phyloP scores from a whole-genome alignment of 1,284 basidiomycete species.

The Volvariella volvacea region DNA sequence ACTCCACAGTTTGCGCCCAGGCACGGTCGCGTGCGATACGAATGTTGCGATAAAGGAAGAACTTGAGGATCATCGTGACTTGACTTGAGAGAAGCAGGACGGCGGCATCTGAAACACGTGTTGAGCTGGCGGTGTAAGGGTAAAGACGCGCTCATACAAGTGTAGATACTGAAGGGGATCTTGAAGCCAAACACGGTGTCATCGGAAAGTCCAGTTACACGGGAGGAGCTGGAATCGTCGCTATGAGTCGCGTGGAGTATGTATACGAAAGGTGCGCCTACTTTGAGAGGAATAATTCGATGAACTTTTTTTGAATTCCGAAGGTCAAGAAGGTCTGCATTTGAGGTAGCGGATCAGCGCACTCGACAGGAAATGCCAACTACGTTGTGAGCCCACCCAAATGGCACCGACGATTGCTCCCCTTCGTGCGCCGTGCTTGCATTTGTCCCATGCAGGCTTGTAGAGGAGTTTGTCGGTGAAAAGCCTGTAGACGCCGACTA shows the following conservation, averaged over 20 bases:
- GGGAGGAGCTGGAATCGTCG: conserved; percentile 41
- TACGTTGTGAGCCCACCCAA: conserved; percentile 46
- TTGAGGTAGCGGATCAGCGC: background rate
- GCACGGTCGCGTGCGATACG: conserved; percentile 69
- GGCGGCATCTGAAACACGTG: conserved; percentile 53
- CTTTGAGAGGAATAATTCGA: conserved; percentile 57
- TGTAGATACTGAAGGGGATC: conserved; percentile 59
- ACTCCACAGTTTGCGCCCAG: conserved; percentile 76
- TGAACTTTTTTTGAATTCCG: conserved; percentile 55
- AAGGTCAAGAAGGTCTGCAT: conserved; percentile 55
- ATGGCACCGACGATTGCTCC: conserved; percentile 54
- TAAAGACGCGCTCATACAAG: conserved; percentile 41
- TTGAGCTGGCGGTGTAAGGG: background rate
- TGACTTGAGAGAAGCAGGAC: conserved; percentile 69
- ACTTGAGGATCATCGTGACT: conserved; percentile 64
- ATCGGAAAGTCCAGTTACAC: conserved; percentile 57
- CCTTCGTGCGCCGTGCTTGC: conserved; percentile 56
- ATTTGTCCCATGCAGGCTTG: conserved; percentile 70
- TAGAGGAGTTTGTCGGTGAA: conserved; percentile 60
- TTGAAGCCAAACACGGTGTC: conserved; percentile 58
- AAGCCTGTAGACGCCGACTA: conserved; percentile 70
- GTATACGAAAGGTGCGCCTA: conserved; percentile 25
- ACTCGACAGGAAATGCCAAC: conserved; percentile 1
- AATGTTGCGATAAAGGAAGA: conserved; percentile 77
- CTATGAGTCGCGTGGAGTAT: conserved; percentile 11